These are phyloP conservation scores for Benincasa hispida DNA, from an alignment of 306 rosid genomes.

Conservation along the genomic window DNA sequence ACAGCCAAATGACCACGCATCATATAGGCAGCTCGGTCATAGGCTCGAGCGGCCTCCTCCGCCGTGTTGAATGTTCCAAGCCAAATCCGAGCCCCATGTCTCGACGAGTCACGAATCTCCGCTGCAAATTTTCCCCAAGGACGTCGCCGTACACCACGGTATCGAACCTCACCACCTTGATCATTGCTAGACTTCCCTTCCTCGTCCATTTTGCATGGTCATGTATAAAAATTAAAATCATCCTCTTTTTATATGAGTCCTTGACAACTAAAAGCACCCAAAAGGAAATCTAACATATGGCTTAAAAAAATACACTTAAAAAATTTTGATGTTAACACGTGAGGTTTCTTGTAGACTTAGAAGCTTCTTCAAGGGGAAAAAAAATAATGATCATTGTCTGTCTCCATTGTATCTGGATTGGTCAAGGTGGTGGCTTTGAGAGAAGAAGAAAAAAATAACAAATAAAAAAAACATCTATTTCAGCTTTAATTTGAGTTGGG, in stretches of 20 bases:
- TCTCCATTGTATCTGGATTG: constrained; percentile 10
- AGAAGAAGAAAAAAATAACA: too few species aligned
- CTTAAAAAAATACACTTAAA: background rate
- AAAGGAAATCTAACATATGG: background rate
- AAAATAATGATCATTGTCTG: background rate
- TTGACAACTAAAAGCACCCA: background rate
- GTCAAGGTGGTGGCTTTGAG: constrained; percentile 7
- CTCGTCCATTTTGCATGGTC: constrained; percentile 8
- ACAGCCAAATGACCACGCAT: constrained; percentile 84
- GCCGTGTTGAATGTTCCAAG: constrained; percentile 84
- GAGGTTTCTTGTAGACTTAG: background rate
- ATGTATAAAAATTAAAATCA: too few species aligned
- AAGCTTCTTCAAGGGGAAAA: background rate
- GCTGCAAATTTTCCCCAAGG: constrained; percentile 96
- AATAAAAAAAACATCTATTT: background rate
- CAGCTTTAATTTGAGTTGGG: background rate
- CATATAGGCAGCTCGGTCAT: constrained; percentile 69
- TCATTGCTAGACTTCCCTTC: background rate
- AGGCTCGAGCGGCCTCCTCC: constrained; percentile 91
- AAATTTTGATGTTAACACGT: background rate
- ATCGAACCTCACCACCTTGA: constrained; percentile 21
- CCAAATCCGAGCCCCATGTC: constrained; percentile 70
- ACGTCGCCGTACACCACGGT: constrained; percentile 62
- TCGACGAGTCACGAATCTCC: constrained; percentile 68
- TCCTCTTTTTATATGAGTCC: background rate